Conservation (phyloP, 352 stramenopile genomes). For the Aphanomyces astaci region DNA sequence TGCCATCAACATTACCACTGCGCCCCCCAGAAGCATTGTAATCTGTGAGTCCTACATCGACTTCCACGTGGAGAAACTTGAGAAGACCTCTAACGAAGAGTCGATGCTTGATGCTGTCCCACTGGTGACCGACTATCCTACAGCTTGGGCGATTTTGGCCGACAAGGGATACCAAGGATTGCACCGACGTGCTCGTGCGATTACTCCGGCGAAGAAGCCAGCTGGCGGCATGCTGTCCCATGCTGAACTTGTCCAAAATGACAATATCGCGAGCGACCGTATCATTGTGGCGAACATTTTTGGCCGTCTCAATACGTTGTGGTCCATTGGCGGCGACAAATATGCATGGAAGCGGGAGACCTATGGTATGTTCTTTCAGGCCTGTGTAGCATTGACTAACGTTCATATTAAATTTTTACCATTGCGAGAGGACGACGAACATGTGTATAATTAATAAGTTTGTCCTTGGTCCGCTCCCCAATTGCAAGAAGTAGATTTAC, state of each 20-base stretch:
- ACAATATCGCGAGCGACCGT: not conserved
- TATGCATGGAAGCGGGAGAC: not conserved
- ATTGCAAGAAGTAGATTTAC: no score
- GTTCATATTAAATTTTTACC: not conserved
- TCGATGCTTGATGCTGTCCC: conserved; percentile 2
- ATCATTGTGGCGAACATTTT: conserved; percentile 7
- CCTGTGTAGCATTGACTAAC: not conserved
- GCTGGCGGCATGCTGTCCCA: not conserved
- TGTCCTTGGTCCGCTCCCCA: no score
- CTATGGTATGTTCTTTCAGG: not conserved
- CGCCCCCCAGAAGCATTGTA: not conserved
- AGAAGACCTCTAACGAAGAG: not conserved
- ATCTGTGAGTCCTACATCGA: not conserved
- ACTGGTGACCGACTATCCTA: not conserved
- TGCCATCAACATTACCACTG: conserved; percentile 21
- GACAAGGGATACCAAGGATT: conserved; percentile 24
- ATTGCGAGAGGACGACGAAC: not conserved
- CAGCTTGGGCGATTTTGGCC: conserved; percentile 11
- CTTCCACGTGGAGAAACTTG: not conserved
- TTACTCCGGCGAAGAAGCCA: not conserved
- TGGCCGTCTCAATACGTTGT: not conserved
- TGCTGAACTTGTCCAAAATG: not conserved
- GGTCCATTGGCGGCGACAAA: not conserved
- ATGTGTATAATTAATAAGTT: no score
- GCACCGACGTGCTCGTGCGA: not conserved